phyloP scores from a whole-genome alignment of 2,329 filamentous ascomycete species.

The Alternaria gaisen region DNA sequence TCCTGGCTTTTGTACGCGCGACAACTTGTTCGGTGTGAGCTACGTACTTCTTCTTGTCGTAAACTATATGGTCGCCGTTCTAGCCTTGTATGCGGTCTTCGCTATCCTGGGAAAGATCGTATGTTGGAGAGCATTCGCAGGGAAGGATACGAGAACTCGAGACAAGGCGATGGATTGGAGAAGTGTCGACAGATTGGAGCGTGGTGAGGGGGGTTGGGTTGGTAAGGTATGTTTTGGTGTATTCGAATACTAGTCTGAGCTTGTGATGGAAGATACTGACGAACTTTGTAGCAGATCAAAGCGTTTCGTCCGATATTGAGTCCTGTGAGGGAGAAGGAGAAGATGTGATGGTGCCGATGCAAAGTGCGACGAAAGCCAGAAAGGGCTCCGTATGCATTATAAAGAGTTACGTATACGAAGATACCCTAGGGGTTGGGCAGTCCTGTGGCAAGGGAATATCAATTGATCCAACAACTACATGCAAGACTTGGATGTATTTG shows the following conservation, averaged over 20 bases:
- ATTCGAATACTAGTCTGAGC: neutral
- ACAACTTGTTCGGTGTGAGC: slow-evolving; percentile 1
- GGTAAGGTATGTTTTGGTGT: neutral
- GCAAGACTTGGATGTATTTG: neutral
- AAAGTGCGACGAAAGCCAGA: neutral
- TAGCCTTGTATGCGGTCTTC: neutral
- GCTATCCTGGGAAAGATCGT: neutral
- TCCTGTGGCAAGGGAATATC: neutral
- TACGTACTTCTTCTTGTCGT: neutral
- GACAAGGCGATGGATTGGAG: neutral
- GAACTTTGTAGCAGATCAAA: neutral
- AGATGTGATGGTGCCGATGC: neutral
- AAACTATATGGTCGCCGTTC: neutral
- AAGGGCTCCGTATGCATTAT: neutral
- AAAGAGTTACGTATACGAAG: neutral
- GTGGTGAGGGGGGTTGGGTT: neutral
- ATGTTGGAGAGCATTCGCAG: neutral
- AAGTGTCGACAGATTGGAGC: neutral
- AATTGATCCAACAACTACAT: neutral
- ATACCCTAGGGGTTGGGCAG: neutral
- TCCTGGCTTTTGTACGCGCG: slow-evolving; percentile 1
- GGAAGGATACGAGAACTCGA: neutral
- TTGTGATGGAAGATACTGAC: neutral
- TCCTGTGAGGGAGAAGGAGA: neutral
- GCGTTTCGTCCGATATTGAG: neutral